Base-by-base conservation (phyloP, 1,284 basidiomycete species). In the Cutaneotrichosporon sp. region DNA sequence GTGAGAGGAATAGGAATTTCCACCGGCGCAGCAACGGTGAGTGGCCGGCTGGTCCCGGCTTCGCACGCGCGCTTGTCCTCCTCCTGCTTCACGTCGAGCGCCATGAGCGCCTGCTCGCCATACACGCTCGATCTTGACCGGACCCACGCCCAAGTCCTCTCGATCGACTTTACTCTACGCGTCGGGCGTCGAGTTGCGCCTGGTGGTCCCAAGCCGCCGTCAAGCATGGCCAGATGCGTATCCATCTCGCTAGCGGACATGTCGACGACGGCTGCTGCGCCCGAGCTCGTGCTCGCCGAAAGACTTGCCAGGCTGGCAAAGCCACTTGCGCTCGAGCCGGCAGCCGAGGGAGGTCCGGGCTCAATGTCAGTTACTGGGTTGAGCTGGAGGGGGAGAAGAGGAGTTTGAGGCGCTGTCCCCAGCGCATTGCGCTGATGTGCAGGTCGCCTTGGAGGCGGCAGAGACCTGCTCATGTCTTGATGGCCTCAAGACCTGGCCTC, bases 71-170 rank as follows among this genome's bases (percentile, higher is more conserved):
- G 35, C 14, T 25, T 29, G 11, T 46, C 49, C 17, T 55, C 39
- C 3, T 55, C 53, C 20, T 47, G 31, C 27, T 25, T 29, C 16
- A 22, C 38, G 20, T 48, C 44, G 17, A 46, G 47, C 19, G 38
- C 32, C 33, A 55, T 33, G 20, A 56, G 39, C 14, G 46, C 48
- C 11, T 44, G 37, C 45, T 57, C 57, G 38, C 57, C 57, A 32
- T 59, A 59, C 19, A 59, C 51, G 11, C 47, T 51, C 4, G 57
- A 59, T n/a, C 57, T 48, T 1, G 57, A 59, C 32, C 54, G 54
- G n/a, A 59, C 57, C 57, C 57, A 59, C 6, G 44, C 43, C 57
- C 57, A 59, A 5, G 57, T 59, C 8, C 57, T 50, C 32, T 59
- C 57, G 27, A 59, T 59, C 33, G 51, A 53, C 33, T 51, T 48